Evolutionary conservation across 2,329 filamentous ascomycete species (phyloP), one percentile per base, ranked within the genome.

Genomic region (Neonectria ditissima): DNA sequence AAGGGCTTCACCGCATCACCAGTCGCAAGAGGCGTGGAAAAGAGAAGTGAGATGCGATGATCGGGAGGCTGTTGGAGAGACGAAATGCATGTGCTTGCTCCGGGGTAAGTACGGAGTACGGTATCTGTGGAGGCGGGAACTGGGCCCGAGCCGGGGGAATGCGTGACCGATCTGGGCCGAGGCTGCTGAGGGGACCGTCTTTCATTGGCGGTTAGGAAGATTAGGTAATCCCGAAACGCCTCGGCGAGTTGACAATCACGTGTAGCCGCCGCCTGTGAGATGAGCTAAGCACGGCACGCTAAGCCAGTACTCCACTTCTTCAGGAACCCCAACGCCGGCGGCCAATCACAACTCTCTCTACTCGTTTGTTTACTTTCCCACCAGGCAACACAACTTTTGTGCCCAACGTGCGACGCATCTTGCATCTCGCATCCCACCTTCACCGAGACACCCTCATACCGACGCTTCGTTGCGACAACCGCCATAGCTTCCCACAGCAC

Each of bases 321-420:
- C 37, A 20, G 37, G 37, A 41, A 41, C 37, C 37, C 9, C 20
- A n/a, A 2, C 32, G 6, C 13, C 5, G 7, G 30, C 8, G 14
- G 20, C 77, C 76, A 78, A 78, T 78, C 69, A 75, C 13, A 4
- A 16, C 28, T 2, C 52, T 7, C 32, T 22, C 14, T 7, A 28
- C 41, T 28, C 52, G 56, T 80, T 81, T 81, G 80, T 81, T 81
- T 81, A 81, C 80, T 81, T 80, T 78, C 74, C 59, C 53, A 65
- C 79, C 67, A 59, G 75, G 79, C 79, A 81, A 81, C 80, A 74
- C 59, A 67, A 66, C 65, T 55, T 68, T 55, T 52, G 55, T 58
- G 37, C 66, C 66, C 52, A 64, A 63, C 62, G 61, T 65, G 56
- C 56, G 39, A 28, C 55, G 55, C 62, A 26, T 26, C 24, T 26